Evolutionary conservation across 768 basidiomycete species (phyloP), one percentile per base, ranked within the genome.

Genomic region (Lyophyllum decastes): DNA sequence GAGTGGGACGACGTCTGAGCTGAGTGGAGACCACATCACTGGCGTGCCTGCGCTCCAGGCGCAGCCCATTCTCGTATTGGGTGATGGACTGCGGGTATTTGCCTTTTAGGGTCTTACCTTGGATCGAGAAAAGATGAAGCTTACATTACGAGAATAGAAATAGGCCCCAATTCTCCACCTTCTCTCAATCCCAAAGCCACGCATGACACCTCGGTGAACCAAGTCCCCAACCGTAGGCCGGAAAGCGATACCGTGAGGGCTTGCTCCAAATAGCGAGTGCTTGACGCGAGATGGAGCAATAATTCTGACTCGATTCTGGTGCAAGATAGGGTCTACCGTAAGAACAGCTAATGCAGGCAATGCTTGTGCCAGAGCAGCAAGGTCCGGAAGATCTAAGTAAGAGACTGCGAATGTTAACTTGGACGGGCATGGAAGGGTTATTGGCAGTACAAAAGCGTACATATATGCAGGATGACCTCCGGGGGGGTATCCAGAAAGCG

Each of bases 321-420:
- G 87, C 30, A 92, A 72, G 10, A 86, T 78, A 0, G 84, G 87
- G 67, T 91, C 89, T 7, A 77, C 68, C 11, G 86, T 80, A 51
- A 90, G 74, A 7, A 65, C 66, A 8, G 78, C 77, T 7, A 90
- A 74, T 22, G 68, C 58, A 25, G 78, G 82, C 51, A 74, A 79
- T 25, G 80, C 74, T 54, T 74, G 78, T 8, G 81, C 78, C 40
- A 89, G 67, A 1, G 76, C 64, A 47, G 80, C 80, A 46, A 90
- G 79, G 66, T 92, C 90, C 0, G 90, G 89, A 6, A 90, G 70
- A 70, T 91, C 90, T 54, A 92, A 76, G 68, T 82, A 91, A 0
- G 86, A 84, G 45, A 88, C 89, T 90, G 55, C 2, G 24, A 21
- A 46, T 43, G 47, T 45, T 21, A 49, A 19, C 19, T 33, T 27